phyloP scores from a whole-genome alignment of 129 eudicot genomes.

The Chrysanthemum seticuspe region DNA sequence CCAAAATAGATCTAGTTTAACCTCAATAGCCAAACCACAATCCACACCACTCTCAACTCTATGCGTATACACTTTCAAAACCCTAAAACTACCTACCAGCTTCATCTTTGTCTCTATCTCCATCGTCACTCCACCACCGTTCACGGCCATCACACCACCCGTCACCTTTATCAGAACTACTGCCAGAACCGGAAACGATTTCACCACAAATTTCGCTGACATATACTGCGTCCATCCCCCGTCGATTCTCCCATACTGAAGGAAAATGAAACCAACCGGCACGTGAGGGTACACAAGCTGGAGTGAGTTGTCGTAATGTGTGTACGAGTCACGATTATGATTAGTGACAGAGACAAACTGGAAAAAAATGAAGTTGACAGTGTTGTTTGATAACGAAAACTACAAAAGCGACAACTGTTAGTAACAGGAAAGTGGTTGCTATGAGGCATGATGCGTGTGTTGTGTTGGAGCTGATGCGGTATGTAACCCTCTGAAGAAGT shows the following conservation, averaged over 20 bases:
- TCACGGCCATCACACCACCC: constrained; percentile 13
- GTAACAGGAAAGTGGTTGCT: constrained; percentile 61
- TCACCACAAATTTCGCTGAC: constrained; percentile 28
- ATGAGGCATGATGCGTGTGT: constrained; percentile 77
- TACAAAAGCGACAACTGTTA: constrained; percentile 50
- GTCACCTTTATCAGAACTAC: constrained; percentile 14
- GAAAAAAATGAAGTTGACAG: constrained; percentile 86
- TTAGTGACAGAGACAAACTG: constrained; percentile 85
- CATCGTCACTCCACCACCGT: constrained; percentile 54
- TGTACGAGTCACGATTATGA: constrained; percentile 88
- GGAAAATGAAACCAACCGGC: too few relatives aligned
- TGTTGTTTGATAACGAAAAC: constrained; percentile 70
- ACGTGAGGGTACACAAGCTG: constrained; percentile 26
- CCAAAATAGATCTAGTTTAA: constrained; percentile 67
- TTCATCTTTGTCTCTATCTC: constrained; percentile 87
- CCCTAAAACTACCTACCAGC: constrained; percentile 76
- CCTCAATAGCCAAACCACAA: constrained; percentile 77
- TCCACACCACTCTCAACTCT: constrained; percentile 67
- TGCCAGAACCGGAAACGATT: constrained; percentile 58
- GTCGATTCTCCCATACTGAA: too few relatives aligned
- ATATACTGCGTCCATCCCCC: too few relatives aligned
- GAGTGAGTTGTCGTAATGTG: constrained; percentile 93
- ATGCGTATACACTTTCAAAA: constrained; percentile 69
- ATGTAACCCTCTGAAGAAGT: too few relatives aligned
- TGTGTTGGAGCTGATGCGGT: constrained; percentile 37